Evolutionary conservation across 2,329 filamentous ascomycete species (phyloP).

Genomic region (Fusarium nematophilum): DNA sequence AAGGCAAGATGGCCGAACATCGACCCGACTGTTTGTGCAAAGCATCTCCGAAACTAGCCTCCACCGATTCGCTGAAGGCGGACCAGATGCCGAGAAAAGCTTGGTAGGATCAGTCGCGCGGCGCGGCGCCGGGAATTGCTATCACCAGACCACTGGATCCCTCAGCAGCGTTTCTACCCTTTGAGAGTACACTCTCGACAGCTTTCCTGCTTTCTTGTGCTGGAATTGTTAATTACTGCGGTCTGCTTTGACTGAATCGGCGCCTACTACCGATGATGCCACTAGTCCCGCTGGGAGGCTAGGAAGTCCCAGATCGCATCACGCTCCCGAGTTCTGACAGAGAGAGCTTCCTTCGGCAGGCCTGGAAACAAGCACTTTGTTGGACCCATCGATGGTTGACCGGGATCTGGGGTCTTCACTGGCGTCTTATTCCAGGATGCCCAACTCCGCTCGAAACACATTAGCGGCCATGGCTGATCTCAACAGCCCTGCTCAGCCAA

Average conservation of each 20-base stretch:
- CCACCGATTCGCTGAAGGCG: conserved; percentile 22
- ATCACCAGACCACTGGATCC: not conserved
- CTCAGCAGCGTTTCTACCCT: not conserved
- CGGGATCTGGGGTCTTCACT: conserved; percentile 42
- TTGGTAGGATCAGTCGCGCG: conserved; percentile 28
- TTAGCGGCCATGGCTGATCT: conserved; percentile 56
- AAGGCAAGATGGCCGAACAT: conserved; percentile 35
- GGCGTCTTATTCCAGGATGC: conserved; percentile 46
- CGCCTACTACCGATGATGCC: conserved; percentile 1
- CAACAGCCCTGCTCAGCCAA: conserved; percentile 51
- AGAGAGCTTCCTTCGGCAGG: conserved; percentile 15
- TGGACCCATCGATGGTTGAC: conserved; percentile 35
- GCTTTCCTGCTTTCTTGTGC: not conserved
- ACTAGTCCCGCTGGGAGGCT: conserved; percentile 13
- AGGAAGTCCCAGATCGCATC: conserved; percentile 21
- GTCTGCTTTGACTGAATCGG: conserved; percentile 3
- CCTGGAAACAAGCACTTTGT: conserved; percentile 39
- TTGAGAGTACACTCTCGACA: not conserved
- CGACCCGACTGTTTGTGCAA: conserved; percentile 35
- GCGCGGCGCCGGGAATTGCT: conserved; percentile 15
- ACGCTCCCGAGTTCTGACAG: conserved; percentile 36
- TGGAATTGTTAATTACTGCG: not conserved
- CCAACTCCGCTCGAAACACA: conserved; percentile 55
- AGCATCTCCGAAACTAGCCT: conserved; percentile 35
- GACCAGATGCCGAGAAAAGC: conserved; percentile 37